These are phyloP conservation scores for Tuber magnatum DNA, from an alignment of 495 filamentous ascomycete genomes.

Conservation along the genomic window DNA sequence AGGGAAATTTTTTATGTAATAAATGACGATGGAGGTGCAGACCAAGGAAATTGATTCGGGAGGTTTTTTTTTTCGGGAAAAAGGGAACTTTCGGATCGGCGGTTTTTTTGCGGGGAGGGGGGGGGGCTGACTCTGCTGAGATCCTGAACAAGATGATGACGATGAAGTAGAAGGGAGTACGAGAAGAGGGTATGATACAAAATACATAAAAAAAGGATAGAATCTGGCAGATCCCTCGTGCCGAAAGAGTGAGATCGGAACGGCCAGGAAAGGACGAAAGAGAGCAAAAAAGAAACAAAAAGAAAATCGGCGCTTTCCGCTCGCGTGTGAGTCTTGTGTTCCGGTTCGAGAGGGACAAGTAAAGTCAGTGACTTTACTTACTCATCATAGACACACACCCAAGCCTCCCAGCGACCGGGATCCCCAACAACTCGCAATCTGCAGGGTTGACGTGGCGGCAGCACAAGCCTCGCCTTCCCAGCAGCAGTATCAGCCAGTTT, in stretches of 20 bases:
- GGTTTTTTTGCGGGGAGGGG: background rate
- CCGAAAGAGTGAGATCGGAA: background rate
- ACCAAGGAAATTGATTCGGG: background rate
- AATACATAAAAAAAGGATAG: background rate
- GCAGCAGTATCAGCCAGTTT: constrained; percentile 82
- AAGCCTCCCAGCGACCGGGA: constrained; percentile 34
- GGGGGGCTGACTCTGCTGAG: too few species aligned
- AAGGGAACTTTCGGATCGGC: background rate
- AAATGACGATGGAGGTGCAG: background rate
- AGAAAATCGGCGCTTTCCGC: background rate
- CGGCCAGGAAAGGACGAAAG: background rate
- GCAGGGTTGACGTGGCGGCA: constrained; percentile 70
- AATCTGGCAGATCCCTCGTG: background rate
- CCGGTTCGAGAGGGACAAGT: background rate
- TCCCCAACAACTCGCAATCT: constrained; percentile 38
- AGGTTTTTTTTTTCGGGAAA: background rate
- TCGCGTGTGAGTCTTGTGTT: constrained; percentile 10
- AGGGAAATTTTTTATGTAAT: background rate
- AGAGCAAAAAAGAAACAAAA: constrained; percentile 12
- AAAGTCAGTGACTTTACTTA: constrained; percentile 13
- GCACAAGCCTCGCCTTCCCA: constrained; percentile 71
- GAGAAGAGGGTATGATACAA: background rate
- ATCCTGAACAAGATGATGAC: background rate
- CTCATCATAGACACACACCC: constrained; percentile 36
- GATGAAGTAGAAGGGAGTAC: background rate